Percentiles rank a stretch among this genome's conserved stretches.
These are phyloP conservation scores for Pythium coloratum DNA, from an alignment of 352 stramenopile genomes.

Conservation along the genomic window DNA sequence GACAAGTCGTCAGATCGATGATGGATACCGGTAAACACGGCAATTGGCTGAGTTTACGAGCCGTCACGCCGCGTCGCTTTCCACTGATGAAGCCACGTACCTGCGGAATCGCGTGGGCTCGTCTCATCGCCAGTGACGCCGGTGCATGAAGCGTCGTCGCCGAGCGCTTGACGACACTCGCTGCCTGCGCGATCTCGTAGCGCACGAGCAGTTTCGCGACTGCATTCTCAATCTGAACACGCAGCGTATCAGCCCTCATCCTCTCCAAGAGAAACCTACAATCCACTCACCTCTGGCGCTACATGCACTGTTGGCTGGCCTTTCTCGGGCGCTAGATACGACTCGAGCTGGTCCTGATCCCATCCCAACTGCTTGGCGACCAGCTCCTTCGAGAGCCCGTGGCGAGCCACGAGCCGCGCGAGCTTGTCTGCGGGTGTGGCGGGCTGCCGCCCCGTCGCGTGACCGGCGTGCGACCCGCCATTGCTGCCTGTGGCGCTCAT, in stretches of 20 bases:
- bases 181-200: constrained; percentile 43
- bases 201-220: constrained; percentile 67
- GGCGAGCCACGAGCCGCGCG: constrained; percentile 60
- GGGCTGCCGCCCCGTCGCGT: constrained; percentile 14
- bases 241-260: not conserved
- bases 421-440: constrained; percentile 54
- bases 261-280: not conserved
- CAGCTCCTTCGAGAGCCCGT: constrained; percentile 40
- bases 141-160: constrained; percentile 42
- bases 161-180: constrained; percentile 19
- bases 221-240: constrained; percentile 45
- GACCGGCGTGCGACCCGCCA: constrained; percentile 22
- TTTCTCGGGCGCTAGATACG: constrained; percentile 54
- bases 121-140: constrained; percentile 32
- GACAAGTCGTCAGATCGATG: constrained; percentile 13
- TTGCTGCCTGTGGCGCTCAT: constrained; percentile 28
- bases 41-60: constrained; percentile 37
- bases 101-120: constrained; percentile 25
- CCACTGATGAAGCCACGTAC: too few relatives aligned
- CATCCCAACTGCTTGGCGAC: constrained; percentile 59
- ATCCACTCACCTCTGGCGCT: constrained; percentile 17
- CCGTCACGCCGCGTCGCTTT: not conserved
- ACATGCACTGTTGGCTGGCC: constrained; percentile 26
- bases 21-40: not conserved
- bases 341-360: constrained; percentile 45